Conservation (phyloP, 768 basidiomycete species). For the Pleurotus cornucopiae region DNA sequence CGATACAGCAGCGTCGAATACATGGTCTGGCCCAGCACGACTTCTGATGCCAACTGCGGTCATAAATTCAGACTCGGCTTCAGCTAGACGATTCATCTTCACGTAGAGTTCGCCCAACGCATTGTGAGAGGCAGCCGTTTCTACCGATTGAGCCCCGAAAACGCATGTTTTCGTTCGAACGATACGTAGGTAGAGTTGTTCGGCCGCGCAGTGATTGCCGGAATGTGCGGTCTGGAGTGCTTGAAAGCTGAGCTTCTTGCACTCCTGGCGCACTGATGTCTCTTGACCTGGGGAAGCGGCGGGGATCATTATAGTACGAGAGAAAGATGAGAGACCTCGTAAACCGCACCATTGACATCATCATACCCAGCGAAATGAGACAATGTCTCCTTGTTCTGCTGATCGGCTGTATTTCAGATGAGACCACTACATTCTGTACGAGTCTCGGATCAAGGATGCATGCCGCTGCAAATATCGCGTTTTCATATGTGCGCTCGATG, state of each 20-base stretch:
- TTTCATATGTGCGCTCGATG: too few relatives aligned
- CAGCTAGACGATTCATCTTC: constrained; percentile 25
- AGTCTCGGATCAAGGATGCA: too few relatives aligned
- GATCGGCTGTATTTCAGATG: too few relatives aligned
- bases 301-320: too few relatives aligned
- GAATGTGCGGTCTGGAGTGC: constrained; percentile 7
- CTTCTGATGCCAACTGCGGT: constrained; percentile 24
- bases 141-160: constrained; percentile 17
- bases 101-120: constrained; percentile 31
- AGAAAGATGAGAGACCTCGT: too few relatives aligned
- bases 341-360: too few relatives aligned
- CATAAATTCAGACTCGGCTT: constrained; percentile 31
- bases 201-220: constrained; percentile 18
- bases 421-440: too few relatives aligned
- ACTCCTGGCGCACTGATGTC: not conserved
- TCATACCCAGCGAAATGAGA: not conserved
- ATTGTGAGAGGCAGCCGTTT: constrained; percentile 25
- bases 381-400: not conserved
- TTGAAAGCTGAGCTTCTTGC: not conserved
- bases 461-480: too few relatives aligned
- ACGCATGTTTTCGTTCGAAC: constrained; percentile 21
- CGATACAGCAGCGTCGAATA: constrained; percentile 25
- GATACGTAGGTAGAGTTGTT: constrained; percentile 24
- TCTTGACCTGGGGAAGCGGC: too few relatives aligned
- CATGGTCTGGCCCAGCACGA: constrained; percentile 10